These are phyloP conservation scores for Beauveria rudraprayagi DNA, from an alignment of 2,329 filamentous ascomycete genomes.

Conservation along the genomic window DNA sequence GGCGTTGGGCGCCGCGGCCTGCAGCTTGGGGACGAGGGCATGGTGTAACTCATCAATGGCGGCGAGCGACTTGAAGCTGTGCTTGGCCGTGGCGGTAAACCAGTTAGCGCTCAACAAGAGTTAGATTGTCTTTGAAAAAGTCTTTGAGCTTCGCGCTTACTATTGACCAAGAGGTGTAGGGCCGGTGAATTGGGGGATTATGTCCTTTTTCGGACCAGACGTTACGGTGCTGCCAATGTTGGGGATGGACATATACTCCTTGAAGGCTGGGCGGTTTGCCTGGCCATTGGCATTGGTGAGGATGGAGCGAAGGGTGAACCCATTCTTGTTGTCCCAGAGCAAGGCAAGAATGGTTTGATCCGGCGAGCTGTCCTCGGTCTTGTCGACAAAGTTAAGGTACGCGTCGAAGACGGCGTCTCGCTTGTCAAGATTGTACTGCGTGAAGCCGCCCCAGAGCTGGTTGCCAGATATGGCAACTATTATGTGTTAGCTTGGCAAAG, in stretches of 20 bases:
- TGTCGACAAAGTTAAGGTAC: conserved; percentile 22
- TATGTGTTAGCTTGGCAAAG: background rate
- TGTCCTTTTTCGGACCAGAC: conserved; percentile 19
- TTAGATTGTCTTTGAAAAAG: background rate
- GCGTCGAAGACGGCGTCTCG: conserved; percentile 20
- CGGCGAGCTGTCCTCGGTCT: conserved; percentile 19
- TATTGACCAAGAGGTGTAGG: conserved; percentile 24
- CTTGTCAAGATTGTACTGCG: conserved; percentile 17
- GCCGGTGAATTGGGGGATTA: conserved; percentile 24
- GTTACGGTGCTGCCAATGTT: conserved; percentile 18
- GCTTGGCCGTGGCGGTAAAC: conserved; percentile 23
- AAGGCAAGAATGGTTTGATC: conserved; percentile 23
- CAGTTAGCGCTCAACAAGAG: conserved; percentile 19
- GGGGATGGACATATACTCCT: conserved; percentile 15
- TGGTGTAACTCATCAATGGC: conserved; percentile 23
- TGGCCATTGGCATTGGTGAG: conserved; percentile 22
- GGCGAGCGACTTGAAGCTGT: conserved; percentile 22
- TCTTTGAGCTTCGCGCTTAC: conserved; percentile 6
- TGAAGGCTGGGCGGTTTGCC: conserved; percentile 18
- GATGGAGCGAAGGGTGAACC: conserved; percentile 16
- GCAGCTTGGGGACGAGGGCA: conserved; percentile 21
- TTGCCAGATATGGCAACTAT: conserved; percentile 16
- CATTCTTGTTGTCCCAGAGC: conserved; percentile 15
- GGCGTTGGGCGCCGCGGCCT: conserved; percentile 18
- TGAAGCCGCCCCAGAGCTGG: conserved; percentile 23